Percentiles rank a stretch among this genome's conserved stretches.
Evolutionary conservation across 2,329 filamentous ascomycete genomes (phyloP).

Genomic region (Botrytis medusae): DNA sequence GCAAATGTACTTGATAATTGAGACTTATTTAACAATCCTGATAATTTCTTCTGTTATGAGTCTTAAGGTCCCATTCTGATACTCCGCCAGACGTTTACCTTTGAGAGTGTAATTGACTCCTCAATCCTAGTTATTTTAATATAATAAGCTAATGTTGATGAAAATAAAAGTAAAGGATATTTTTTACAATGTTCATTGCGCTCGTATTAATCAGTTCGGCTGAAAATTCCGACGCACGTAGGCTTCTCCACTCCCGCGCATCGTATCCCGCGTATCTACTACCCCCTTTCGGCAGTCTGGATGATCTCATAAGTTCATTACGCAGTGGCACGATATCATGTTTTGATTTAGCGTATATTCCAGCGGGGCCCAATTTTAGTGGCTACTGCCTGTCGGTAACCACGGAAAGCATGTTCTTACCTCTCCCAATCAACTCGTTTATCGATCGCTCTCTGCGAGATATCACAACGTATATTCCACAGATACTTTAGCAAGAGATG

Average conservation of each 20-base stretch:
- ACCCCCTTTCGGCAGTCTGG: neutral
- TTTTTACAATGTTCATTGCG: neutral
- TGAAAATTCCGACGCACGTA: neutral
- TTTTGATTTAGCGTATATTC: neutral
- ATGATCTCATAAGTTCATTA: neutral
- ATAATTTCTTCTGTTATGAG: neutral
- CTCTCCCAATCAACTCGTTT: neutral
- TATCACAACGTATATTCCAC: neutral
- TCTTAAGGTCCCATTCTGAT: neutral
- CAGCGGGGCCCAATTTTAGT: neutral
- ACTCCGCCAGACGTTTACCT: neutral
- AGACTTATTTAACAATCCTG: neutral
- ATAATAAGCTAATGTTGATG: neutral
- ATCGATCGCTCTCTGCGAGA: neutral
- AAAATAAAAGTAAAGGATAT: neutral
- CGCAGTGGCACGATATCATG: neutral
- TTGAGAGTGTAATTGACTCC: neutral
- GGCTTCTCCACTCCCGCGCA: neutral
- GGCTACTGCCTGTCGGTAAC: neutral
- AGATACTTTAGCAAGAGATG: conserved; percentile 21
- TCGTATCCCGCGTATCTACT: neutral
- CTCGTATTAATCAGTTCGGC: neutral
- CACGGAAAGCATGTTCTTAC: neutral
- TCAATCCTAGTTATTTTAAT: neutral
- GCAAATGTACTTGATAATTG: neutral